These are phyloP conservation scores for Arachis hypogaea DNA, from an alignment of 306 rosid genomes.

Conservation along the genomic window DNA sequence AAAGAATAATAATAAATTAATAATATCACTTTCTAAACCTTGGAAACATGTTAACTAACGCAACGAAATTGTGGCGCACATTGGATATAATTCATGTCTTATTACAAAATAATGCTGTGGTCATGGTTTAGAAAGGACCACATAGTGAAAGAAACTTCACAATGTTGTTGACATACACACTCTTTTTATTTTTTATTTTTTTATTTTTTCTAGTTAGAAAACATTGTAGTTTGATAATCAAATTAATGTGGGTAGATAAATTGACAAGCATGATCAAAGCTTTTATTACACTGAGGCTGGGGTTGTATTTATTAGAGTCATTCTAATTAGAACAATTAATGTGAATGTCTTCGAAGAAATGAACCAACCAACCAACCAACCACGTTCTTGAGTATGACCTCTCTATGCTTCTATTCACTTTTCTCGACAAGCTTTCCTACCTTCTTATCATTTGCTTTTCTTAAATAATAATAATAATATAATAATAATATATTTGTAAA, in stretches of 20 bases:
- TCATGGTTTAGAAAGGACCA: slow-evolving; percentile 53
- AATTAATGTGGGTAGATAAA: slow-evolving; percentile 12
- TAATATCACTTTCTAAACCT: slow-evolving; percentile 39
- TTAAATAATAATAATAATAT: no score
- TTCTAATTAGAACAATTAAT: slow-evolving; percentile 38
- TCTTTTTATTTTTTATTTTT: neutral
- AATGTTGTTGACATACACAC: slow-evolving; percentile 25
- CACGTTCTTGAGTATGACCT: slow-evolving; percentile 44
- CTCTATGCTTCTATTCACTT: slow-evolving; percentile 33
- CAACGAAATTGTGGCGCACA: slow-evolving; percentile 41
- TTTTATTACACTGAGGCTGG: slow-evolving; percentile 27
- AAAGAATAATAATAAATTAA: neutral
- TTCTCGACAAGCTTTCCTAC: slow-evolving; percentile 42
- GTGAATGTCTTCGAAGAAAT: slow-evolving; percentile 35
- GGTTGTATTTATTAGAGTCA: neutral
- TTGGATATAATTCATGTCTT: slow-evolving; percentile 48
- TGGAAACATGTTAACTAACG: slow-evolving; percentile 36
- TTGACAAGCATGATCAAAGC: slow-evolving; percentile 14
- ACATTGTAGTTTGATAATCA: slow-evolving; percentile 7
- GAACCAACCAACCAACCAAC: slow-evolving; percentile 34
- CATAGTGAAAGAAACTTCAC: slow-evolving; percentile 42
- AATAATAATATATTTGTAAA: no score
- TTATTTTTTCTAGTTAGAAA: neutral
- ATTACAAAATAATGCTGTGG: slow-evolving; percentile 46
- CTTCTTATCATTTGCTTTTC: slow-evolving; percentile 29